Conservation (phyloP, 768 basidiomycete species). For the Pilatotrama ljubarskyi region DNA sequence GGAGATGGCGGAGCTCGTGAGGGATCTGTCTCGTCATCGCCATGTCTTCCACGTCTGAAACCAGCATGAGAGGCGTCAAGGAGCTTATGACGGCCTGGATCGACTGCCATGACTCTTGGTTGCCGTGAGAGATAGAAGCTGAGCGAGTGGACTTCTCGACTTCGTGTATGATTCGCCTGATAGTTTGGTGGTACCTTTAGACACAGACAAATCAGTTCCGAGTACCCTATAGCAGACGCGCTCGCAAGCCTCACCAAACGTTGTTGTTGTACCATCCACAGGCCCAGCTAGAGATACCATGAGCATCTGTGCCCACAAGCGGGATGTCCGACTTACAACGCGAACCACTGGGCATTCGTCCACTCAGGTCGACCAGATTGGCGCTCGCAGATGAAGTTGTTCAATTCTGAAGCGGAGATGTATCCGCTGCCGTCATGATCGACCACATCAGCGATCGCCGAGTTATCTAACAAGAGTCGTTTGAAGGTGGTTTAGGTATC, state of each 20-base stretch:
- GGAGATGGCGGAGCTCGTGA: constrained; percentile 4
- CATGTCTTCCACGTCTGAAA: constrained; percentile 6
- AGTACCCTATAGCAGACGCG: no score
- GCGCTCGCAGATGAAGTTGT: constrained; percentile 8
- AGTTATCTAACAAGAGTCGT: constrained; percentile 2
- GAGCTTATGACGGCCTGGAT: neutral
- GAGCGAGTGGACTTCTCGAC: neutral
- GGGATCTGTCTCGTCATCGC: neutral
- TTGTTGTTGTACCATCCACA: constrained; percentile 20
- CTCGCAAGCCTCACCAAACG: neutral
- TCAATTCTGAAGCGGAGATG: constrained; percentile 12
- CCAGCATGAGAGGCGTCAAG: constrained; percentile 1
- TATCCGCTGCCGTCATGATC: constrained; percentile 17
- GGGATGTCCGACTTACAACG: constrained; percentile 10
- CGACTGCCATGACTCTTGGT: neutral
- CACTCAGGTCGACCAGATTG: neutral
- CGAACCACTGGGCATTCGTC: constrained; percentile 14
- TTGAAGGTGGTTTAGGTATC: neutral
- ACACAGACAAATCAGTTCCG: no score
- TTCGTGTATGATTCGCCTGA: neutral
- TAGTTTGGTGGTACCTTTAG: constrained; percentile 1
- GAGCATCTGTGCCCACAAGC: neutral
- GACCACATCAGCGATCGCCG: constrained; percentile 13
- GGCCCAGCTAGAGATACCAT: constrained; percentile 7
- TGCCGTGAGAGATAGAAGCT: neutral